Conservation (phyloP, 306 rosid genomes). For the Gastrolobium bilobum region DNA sequence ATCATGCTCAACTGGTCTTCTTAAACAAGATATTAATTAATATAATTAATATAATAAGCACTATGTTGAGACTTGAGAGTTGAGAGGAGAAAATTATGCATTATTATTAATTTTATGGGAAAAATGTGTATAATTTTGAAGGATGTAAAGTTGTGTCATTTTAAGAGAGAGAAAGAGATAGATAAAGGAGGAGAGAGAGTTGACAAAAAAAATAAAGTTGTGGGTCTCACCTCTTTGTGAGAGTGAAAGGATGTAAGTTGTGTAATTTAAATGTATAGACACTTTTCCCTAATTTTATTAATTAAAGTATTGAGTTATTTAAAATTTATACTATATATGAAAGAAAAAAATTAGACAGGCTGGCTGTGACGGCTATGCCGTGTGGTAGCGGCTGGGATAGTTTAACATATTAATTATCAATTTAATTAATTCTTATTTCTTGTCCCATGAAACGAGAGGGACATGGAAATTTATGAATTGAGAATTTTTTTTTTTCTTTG, state of each 20-base stretch:
- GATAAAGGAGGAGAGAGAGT: too few relatives aligned
- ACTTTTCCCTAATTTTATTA: too few relatives aligned
- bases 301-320: background rate
- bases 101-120: background rate
- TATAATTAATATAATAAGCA: background rate
- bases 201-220: too few relatives aligned
- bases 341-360: conserved; percentile 30
- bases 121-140: too few relatives aligned
- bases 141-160: too few relatives aligned
- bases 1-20: conserved; percentile 45
- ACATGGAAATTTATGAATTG: background rate
- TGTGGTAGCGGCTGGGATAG: conserved; percentile 30
- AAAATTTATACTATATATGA: background rate
- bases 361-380: conserved; percentile 48
- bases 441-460: conserved; percentile 18
- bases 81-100: conserved; percentile 24
- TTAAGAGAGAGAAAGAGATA: too few relatives aligned
- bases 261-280: too few relatives aligned
- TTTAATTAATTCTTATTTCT: conserved; percentile 19
- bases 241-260: too few relatives aligned
- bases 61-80: background rate
- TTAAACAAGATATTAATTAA: conserved; percentile 8
- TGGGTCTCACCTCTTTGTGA: too few relatives aligned
- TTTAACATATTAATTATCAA: background rate
- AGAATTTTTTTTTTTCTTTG: background rate